Evolutionary conservation across 345 rosid genomes (phyloP).

Genomic region (Boechera stricta): DNA sequence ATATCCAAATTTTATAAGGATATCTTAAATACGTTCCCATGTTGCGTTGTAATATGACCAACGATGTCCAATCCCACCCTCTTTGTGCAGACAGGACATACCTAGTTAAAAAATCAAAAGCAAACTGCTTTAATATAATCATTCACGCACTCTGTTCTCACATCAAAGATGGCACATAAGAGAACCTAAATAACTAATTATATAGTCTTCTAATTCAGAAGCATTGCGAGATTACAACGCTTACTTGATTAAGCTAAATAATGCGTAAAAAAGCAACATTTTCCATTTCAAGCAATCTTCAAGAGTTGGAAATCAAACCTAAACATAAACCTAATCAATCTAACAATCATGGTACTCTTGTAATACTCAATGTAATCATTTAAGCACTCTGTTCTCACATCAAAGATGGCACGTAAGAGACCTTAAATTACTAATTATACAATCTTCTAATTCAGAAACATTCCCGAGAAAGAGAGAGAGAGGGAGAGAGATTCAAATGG

Average conservation of each 20-base stretch:
- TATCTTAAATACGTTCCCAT: conserved; percentile 66
- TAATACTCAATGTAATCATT: neutral
- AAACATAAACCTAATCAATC: neutral
- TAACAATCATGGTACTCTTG: neutral
- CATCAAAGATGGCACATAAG: neutral
- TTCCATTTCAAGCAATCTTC: neutral
- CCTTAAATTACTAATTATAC: neutral
- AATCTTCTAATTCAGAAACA: too few relatives aligned
- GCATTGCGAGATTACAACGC: neutral
- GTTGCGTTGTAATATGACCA: conserved; percentile 76
- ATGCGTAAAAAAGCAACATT: neutral
- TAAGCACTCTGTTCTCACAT: neutral
- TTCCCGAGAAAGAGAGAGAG: too few relatives aligned
- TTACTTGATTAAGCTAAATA: conserved; percentile 10
- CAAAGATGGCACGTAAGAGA: neutral
- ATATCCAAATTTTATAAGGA: conserved; percentile 47
- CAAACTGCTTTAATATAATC: neutral
- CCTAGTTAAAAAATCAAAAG: conserved; percentile 46
- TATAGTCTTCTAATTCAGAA: neutral
- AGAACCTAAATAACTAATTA: neutral
- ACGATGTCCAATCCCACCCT: conserved; percentile 73
- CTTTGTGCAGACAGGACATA: conserved; percentile 74
- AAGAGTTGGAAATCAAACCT: neutral
- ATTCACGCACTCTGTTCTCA: neutral
- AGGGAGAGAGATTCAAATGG: neutral